Evolutionary conservation across 2,329 filamentous ascomycete species (phyloP).

Genomic region (Ophiosphaerella narmari): DNA sequence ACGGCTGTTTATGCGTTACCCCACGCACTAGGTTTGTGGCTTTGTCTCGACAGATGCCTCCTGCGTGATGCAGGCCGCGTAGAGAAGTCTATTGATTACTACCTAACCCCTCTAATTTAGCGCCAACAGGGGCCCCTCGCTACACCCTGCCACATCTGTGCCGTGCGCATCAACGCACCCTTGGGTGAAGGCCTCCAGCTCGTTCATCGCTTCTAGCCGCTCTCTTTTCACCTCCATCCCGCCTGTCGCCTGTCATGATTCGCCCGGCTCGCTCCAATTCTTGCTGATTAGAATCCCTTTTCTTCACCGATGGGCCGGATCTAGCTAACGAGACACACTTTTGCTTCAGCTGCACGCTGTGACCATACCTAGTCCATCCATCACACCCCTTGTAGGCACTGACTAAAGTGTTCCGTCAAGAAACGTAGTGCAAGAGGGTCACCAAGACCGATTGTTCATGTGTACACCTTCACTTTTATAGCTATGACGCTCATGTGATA

Average conservation of each 20-base stretch:
- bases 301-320: slow-evolving; percentile 7
- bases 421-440: too few species aligned
- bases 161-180: slow-evolving; percentile 35
- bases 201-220: slow-evolving; percentile 29
- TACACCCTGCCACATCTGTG: slow-evolving; percentile 31
- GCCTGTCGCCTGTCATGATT: slow-evolving; percentile 16
- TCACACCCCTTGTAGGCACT: neutral
- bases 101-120: slow-evolving; percentile 17
- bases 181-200: slow-evolving; percentile 23
- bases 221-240: slow-evolving; percentile 19
- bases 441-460: neutral
- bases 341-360: neutral
- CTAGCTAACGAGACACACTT: neutral
- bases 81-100: slow-evolving; percentile 2
- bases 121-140: slow-evolving; percentile 25
- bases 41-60: slow-evolving; percentile 31
- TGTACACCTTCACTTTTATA: too few species aligned
- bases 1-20: slow-evolving; percentile 28
- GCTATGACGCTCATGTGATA: neutral
- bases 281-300: slow-evolving; percentile 11
- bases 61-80: slow-evolving; percentile 36
- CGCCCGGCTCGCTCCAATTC: slow-evolving; percentile 8
- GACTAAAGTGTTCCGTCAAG: neutral
- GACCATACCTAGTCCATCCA: neutral
- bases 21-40: slow-evolving; percentile 29